Evolutionary conservation across 2,329 filamentous ascomycete species (phyloP).

Genomic region (Ceratocystis huliohia): DNA sequence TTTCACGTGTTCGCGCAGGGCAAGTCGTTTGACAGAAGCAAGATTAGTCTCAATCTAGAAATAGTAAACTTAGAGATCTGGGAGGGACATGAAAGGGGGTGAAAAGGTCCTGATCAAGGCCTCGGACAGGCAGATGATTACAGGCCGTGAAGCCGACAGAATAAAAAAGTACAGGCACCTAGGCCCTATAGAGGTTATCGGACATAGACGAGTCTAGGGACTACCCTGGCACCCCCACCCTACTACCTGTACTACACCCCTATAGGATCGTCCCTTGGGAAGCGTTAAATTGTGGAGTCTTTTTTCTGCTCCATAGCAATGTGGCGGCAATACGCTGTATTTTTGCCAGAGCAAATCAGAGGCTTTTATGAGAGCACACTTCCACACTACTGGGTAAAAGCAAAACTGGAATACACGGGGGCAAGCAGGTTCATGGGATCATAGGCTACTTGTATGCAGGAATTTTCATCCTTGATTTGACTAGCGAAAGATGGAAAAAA

Average conservation of each 20-base stretch:
- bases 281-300: conserved; percentile 4
- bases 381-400: not conserved
- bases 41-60: not conserved
- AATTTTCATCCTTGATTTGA: not conserved
- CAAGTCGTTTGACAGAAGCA: not conserved
- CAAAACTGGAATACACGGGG: not conserved
- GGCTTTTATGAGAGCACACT: not conserved
- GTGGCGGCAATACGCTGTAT: too few species aligned
- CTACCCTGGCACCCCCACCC: not conserved
- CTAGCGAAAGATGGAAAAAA: too few species aligned
- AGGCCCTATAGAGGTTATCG: not conserved
- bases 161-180: not conserved
- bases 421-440: not conserved
- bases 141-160: not conserved
- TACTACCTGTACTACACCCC: not conserved
- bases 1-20: conserved; percentile 1
- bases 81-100: not conserved
- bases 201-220: too few species aligned
- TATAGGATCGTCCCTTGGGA: not conserved
- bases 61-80: not conserved
- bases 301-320: not conserved
- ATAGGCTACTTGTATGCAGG: not conserved
- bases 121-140: not conserved
- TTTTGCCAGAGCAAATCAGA: conserved; percentile 5
- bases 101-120: not conserved